phyloP scores from a whole-genome alignment of 352 stramenopile species.

The Phytophthora crassamura region DNA sequence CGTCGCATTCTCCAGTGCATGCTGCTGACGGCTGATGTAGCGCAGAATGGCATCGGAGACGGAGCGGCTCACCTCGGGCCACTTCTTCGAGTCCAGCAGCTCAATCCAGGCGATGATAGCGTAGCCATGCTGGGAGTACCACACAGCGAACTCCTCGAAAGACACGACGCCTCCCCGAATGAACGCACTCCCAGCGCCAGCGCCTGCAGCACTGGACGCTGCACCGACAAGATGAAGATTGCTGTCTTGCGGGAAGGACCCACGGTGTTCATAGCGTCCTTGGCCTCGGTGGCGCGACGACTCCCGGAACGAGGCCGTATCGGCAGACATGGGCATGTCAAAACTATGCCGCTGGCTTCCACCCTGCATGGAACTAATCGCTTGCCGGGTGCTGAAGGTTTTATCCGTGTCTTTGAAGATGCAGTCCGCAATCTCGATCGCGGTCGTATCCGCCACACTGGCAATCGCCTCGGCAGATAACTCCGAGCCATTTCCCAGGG shows the following conservation, averaged over 20 bases:
- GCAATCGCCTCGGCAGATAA: slow-evolving; percentile 84
- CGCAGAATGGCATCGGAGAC: slow-evolving; percentile 79
- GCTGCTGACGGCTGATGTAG: slow-evolving; percentile 79
- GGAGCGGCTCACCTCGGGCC: slow-evolving; percentile 65
- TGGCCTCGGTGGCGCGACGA: slow-evolving; percentile 30
- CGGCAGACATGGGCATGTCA: slow-evolving; percentile 56
- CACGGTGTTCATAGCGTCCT: slow-evolving; percentile 71
- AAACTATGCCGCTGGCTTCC: slow-evolving; percentile 59
- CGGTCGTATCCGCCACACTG: slow-evolving; percentile 79
- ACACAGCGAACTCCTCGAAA: slow-evolving; percentile 87
- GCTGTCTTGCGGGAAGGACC: slow-evolving; percentile 69
- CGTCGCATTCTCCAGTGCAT: slow-evolving; percentile 51
- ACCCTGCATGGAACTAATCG: slow-evolving; percentile 30
- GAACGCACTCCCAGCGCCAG: slow-evolving; percentile 74
- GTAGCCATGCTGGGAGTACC: slow-evolving; percentile 86
- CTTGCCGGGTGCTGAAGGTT: slow-evolving; percentile 65
- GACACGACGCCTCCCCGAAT: slow-evolving; percentile 78
- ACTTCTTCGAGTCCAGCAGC: slow-evolving; percentile 85
- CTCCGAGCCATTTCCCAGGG: slow-evolving; percentile 91
- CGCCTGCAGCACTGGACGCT: slow-evolving; percentile 56
- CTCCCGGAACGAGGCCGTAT: slow-evolving; percentile 48
- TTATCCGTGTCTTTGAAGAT: slow-evolving; percentile 89
- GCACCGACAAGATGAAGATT: slow-evolving; percentile 63
- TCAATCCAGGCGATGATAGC: slow-evolving; percentile 90
- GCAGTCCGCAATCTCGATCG: slow-evolving; percentile 81